phyloP scores from a whole-genome alignment of 768 basidiomycete species.

The Epithele typhae region DNA sequence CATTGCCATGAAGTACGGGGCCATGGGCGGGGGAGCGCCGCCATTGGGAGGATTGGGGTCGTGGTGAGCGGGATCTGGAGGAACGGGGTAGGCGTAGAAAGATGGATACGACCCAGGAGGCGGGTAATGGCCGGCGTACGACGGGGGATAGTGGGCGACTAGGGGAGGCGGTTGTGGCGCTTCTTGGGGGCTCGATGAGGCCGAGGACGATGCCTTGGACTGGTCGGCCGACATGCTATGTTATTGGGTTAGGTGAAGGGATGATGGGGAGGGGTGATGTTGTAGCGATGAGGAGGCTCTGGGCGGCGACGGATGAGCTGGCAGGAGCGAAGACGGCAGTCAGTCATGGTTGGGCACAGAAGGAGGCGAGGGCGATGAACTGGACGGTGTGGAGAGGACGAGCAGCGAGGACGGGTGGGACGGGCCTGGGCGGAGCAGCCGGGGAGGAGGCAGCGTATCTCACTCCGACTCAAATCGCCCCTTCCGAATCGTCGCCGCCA shows the following conservation, averaged over 20 bases:
- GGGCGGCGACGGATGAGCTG: constrained; percentile 7
- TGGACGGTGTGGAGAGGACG: neutral
- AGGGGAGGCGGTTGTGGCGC: constrained; percentile 14
- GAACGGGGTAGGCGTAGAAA: constrained; percentile 23
- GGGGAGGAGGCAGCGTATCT: constrained; percentile 16
- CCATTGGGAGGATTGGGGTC: constrained; percentile 30
- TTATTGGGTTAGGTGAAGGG: too few relatives aligned
- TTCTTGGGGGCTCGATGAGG: constrained; percentile 12
- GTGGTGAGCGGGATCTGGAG: constrained; percentile 23
- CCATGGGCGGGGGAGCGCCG: constrained; percentile 26
- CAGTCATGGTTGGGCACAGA: constrained; percentile 8
- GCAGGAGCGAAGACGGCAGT: constrained; percentile 1
- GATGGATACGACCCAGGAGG: constrained; percentile 23
- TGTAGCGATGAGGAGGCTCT: neutral
- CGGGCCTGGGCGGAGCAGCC: constrained; percentile 21
- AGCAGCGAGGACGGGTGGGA: neutral
- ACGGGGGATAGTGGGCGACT: constrained; percentile 18
- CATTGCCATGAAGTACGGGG: constrained; percentile 35
- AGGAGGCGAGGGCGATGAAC: neutral
- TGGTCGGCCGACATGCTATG: constrained; percentile 20
- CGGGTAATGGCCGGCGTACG: constrained; percentile 22
- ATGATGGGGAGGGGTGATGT: neutral
- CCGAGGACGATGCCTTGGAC: constrained; percentile 14
- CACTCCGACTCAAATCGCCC: constrained; percentile 29
- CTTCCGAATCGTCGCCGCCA: constrained; percentile 30